Conservation (phyloP, 371 early-diverging fungal species). For the Apophysomyces elegans region DNA sequence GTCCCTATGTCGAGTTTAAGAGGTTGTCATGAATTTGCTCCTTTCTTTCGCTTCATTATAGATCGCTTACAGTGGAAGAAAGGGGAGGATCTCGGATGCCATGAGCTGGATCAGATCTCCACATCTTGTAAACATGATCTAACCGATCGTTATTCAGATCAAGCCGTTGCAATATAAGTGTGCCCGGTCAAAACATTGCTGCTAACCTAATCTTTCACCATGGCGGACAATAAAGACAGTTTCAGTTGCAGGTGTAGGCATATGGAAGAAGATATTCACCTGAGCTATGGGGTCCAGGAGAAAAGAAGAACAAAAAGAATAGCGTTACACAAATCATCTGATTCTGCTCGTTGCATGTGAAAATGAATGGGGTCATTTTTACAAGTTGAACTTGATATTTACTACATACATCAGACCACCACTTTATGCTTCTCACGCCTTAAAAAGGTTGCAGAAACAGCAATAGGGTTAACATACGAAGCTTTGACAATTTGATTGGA, state of each 20-base stretch:
- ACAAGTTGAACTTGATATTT: too few relatives aligned
- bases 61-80: conserved; percentile 24
- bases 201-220: conserved; percentile 33
- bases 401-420: too few relatives aligned
- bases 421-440: too few relatives aligned
- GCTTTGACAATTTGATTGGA: too few relatives aligned
- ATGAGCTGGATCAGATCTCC: conserved; percentile 47
- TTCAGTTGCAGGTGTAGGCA: conserved; percentile 16
- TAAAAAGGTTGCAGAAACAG: too few relatives aligned
- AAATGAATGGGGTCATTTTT: not conserved
- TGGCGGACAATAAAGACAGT: conserved; percentile 32
- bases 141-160: not conserved
- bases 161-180: not conserved
- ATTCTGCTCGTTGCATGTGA: not conserved
- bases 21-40: not conserved
- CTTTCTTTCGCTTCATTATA: too few relatives aligned
- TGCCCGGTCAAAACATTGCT: not conserved
- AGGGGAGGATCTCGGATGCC: conserved; percentile 52
- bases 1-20: conserved; percentile 22
- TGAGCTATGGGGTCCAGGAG: not conserved
- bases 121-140: conserved; percentile 44
- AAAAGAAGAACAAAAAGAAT: conserved; percentile 10
- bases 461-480: too few relatives aligned
- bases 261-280: not conserved
- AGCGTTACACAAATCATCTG: conserved; percentile 7